These are phyloP conservation scores for Discostella stelligera DNA, from an alignment of 352 stramenopile species.

Conservation along the genomic window DNA sequence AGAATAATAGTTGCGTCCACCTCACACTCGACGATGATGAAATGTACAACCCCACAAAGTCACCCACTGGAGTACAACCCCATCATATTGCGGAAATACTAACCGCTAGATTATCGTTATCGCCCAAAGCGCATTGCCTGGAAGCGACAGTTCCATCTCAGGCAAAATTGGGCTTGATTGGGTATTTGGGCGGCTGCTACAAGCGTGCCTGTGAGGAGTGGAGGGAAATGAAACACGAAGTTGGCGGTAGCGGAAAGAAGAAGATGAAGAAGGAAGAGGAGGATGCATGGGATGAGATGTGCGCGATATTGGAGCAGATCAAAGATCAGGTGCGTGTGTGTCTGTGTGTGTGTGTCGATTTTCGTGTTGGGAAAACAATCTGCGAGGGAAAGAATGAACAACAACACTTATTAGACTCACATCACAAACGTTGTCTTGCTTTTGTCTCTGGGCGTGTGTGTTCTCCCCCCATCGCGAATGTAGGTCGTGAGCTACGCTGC, in stretches of 20 bases:
- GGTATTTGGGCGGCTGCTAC: constrained; percentile 69
- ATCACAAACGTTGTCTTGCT: neutral
- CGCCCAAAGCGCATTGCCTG: constrained; percentile 8
- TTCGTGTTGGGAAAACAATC: too few species aligned
- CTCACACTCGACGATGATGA: constrained; percentile 31
- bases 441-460: neutral
- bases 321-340: constrained; percentile 18
- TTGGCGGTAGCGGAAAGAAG: neutral
- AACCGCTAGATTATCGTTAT: constrained; percentile 52
- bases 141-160: constrained; percentile 41
- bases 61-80: constrained; percentile 20
- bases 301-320: constrained; percentile 70
- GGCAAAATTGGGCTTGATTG: constrained; percentile 50
- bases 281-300: constrained; percentile 44
- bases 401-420: too few species aligned
- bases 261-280: constrained; percentile 20
- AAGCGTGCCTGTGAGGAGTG: constrained; percentile 63
- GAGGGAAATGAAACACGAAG: constrained; percentile 51
- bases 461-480: constrained; percentile 5
- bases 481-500: constrained; percentile 79
- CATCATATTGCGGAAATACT: constrained; percentile 76
- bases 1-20: constrained; percentile 8
- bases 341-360: too few species aligned
- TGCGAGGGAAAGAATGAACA: too few species aligned
- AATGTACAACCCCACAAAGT: constrained; percentile 27